These are phyloP conservation scores for Xylaria cubensis DNA, from an alignment of 495 filamentous ascomycete species.

Conservation along the genomic window DNA sequence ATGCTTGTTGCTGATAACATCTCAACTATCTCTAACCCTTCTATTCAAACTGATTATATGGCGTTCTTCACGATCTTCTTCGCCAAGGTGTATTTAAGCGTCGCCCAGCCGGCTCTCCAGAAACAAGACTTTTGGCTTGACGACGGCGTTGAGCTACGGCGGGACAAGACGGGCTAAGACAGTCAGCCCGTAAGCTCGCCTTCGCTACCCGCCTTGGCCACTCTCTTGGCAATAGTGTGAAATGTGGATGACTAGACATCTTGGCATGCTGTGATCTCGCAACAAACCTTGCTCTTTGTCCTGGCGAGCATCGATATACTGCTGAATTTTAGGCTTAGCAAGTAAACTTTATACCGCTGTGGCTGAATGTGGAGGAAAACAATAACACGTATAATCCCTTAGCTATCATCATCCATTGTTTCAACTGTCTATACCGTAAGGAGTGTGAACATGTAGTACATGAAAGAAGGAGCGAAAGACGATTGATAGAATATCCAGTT, in stretches of 20 bases:
- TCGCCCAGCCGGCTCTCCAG: constrained; percentile 22
- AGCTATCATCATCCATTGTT: not conserved
- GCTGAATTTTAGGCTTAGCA: not conserved
- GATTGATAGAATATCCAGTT: not conserved
- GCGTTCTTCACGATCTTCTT: not conserved
- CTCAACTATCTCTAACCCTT: not conserved
- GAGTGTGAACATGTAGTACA: not conserved
- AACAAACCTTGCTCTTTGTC: constrained; percentile 4
- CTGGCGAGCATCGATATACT: constrained; percentile 4
- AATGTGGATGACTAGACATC: constrained; percentile 3
- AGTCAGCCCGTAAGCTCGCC: constrained; percentile 16
- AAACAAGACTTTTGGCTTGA: constrained; percentile 27
- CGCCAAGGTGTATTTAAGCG: constrained; percentile 11
- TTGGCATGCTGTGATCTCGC: constrained; percentile 16
- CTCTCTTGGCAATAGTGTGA: constrained; percentile 5
- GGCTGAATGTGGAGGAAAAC: not conserved
- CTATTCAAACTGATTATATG: not conserved
- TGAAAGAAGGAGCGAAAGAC: not conserved
- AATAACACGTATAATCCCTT: not conserved
- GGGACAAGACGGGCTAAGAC: constrained; percentile 23
- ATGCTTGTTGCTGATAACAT: not conserved
- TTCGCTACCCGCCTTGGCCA: constrained; percentile 24
- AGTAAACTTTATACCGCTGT: not conserved
- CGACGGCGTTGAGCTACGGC: constrained; percentile 6
- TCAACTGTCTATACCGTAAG: not conserved